phyloP scores from a whole-genome alignment of 1,284 basidiomycete species.

The Sphagnurus paluster region DNA sequence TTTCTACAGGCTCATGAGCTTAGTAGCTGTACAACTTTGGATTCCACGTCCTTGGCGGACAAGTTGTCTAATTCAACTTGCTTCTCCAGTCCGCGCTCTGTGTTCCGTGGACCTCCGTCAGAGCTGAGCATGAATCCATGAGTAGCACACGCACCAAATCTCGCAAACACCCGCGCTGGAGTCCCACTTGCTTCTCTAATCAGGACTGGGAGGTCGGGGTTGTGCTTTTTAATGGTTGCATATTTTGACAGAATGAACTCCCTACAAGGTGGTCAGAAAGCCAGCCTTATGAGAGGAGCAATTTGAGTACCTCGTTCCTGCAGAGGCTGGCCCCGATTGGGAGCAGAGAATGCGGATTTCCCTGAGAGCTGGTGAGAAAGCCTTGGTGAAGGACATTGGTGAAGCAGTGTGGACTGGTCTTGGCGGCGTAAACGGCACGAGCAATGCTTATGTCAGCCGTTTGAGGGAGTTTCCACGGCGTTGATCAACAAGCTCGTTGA shows the following conservation, averaged over 20 bases:
- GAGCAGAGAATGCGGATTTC: constrained; percentile 89
- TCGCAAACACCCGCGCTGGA: constrained; percentile 85
- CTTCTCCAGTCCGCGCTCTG: constrained; percentile 75
- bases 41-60: constrained; percentile 68
- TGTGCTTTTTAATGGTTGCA: constrained; percentile 81
- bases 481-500: constrained; percentile 23
- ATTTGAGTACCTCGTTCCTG: constrained; percentile 70
- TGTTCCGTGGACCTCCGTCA: constrained; percentile 5
- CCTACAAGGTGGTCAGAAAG: constrained; percentile 42
- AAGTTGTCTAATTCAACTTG: constrained; percentile 82
- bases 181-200: constrained; percentile 91
- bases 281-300: neutral
- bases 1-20: constrained; percentile 30
- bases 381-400: constrained; percentile 74
- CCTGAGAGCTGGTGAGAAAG: constrained; percentile 79
- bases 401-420: constrained; percentile 12
- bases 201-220: constrained; percentile 88
- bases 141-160: constrained; percentile 74
- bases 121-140: neutral
- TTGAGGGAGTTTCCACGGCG: constrained; percentile 23
- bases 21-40: constrained; percentile 65
- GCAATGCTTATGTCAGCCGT: constrained; percentile 36
- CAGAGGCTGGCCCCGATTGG: constrained; percentile 76
- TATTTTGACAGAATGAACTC: constrained; percentile 86
- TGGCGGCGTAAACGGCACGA: constrained; percentile 15